Conservation (phyloP, 106 monocot species). For the Triglochin maritima region DNA sequence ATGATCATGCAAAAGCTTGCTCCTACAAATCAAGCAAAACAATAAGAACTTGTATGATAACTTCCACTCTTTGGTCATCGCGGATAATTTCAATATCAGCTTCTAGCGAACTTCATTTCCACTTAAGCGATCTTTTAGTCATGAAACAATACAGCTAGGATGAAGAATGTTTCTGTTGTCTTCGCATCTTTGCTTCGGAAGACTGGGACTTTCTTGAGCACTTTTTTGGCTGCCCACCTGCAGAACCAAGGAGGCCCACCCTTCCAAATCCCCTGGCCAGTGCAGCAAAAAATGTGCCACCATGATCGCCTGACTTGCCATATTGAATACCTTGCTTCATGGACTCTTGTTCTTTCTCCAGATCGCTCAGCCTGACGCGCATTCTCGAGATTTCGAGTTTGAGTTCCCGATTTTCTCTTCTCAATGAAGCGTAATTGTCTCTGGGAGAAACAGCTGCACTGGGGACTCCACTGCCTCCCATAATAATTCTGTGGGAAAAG, state of each 20-base stretch:
- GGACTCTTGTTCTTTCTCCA: slow-evolving; percentile 74
- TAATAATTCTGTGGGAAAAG: slow-evolving; percentile 56
- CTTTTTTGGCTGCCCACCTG: slow-evolving; percentile 19
- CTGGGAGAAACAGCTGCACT: slow-evolving; percentile 72
- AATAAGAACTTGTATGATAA: too few species aligned
- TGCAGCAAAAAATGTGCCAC: slow-evolving; percentile 54
- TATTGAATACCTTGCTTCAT: slow-evolving; percentile 68
- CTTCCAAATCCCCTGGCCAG: slow-evolving; percentile 53
- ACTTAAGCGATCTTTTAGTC: too few species aligned
- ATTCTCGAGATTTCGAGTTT: slow-evolving; percentile 82
- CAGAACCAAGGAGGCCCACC: slow-evolving; percentile 29
- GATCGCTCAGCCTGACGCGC: slow-evolving; percentile 65
- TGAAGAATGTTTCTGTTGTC: slow-evolving; percentile 14
- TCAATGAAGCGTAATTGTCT: slow-evolving; percentile 81
- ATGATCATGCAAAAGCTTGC: too few species aligned
- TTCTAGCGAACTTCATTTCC: too few species aligned
- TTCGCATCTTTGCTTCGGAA: slow-evolving; percentile 36
- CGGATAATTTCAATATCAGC: background rate
- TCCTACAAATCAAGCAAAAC: too few species aligned
- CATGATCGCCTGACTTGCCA: slow-evolving; percentile 29
- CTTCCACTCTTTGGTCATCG: too few species aligned
- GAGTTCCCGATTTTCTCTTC: slow-evolving; percentile 84
- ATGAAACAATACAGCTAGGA: background rate
- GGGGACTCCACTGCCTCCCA: slow-evolving; percentile 50
- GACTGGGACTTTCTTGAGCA: slow-evolving; percentile 27